Evolutionary conservation across 192 early-diverging fungal genomes (phyloP).

Genomic region (Backusella australiensis): DNA sequence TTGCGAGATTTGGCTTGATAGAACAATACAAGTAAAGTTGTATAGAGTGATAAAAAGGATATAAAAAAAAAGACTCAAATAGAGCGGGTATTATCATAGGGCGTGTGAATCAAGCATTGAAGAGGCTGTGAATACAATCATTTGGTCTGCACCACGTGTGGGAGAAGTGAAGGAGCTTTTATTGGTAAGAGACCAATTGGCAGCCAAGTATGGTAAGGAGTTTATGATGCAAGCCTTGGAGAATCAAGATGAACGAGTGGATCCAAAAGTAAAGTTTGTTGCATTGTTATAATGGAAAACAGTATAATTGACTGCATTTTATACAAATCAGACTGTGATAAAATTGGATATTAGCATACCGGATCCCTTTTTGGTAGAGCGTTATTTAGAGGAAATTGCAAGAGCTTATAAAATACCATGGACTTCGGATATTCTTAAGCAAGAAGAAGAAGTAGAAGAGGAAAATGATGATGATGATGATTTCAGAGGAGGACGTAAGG

Average conservation of each 20-base stretch:
- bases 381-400: slow-evolving; percentile 91
- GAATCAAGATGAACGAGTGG: slow-evolving; percentile 72
- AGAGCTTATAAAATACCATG: slow-evolving; percentile 74
- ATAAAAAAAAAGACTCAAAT: background rate
- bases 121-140: slow-evolving; percentile 89
- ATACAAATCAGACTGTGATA: slow-evolving; percentile 64
- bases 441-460: slow-evolving; percentile 33
- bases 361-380: slow-evolving; percentile 71
- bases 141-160: slow-evolving; percentile 86
- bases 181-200: slow-evolving; percentile 74
- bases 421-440: slow-evolving; percentile 49
- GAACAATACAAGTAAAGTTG: slow-evolving; percentile 68
- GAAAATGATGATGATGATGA: slow-evolving; percentile 9
- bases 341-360: slow-evolving; percentile 81
- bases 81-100: slow-evolving; percentile 26
- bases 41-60: background rate
- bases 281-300: too few relatives aligned
- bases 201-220: slow-evolving; percentile 81
- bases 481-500: slow-evolving; percentile 7
- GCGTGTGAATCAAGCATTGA: slow-evolving; percentile 76
- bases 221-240: slow-evolving; percentile 73
- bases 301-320: background rate
- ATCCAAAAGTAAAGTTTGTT: slow-evolving; percentile 54
- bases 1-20: slow-evolving; percentile 84
- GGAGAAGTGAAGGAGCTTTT: slow-evolving; percentile 81